Percentiles rank a stretch among this genome's conserved stretches.
phyloP scores from a whole-genome alignment of 192 early-diverging fungal species.

The Dimargaris cristalligena region DNA sequence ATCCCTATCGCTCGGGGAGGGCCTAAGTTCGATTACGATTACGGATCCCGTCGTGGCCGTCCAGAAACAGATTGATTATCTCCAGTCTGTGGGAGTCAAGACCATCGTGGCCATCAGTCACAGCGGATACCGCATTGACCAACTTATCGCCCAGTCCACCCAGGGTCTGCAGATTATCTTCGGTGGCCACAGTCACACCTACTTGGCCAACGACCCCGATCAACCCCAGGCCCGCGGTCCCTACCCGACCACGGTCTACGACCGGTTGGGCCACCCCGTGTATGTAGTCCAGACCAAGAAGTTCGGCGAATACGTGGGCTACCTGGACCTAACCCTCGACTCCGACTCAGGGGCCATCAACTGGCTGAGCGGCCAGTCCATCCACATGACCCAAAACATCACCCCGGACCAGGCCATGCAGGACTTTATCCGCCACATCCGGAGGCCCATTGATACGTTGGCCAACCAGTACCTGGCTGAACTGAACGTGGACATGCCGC shows the following conservation, averaged over 20 bases:
- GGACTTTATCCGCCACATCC: slow-evolving; percentile 23
- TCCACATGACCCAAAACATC: slow-evolving; percentile 34
- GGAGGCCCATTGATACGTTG: slow-evolving; percentile 25
- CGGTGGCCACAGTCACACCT: slow-evolving; percentile 64
- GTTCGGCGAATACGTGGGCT: slow-evolving; percentile 46
- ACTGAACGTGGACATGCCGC: slow-evolving; percentile 24
- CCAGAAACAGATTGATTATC: slow-evolving; percentile 41
- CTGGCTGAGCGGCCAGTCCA: slow-evolving; percentile 34
- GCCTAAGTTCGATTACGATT: slow-evolving; percentile 24
- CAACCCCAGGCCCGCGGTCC: slow-evolving; percentile 31
- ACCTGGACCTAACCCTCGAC: slow-evolving; percentile 41
- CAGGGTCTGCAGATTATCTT: slow-evolving; percentile 44
- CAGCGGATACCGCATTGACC: slow-evolving; percentile 52
- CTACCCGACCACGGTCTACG: slow-evolving; percentile 48
- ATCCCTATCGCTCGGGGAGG: slow-evolving; percentile 33
- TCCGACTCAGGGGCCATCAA: slow-evolving; percentile 35
- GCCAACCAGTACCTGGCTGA: slow-evolving; percentile 23
- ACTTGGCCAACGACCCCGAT: slow-evolving; percentile 31
- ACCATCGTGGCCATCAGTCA: slow-evolving; percentile 51
- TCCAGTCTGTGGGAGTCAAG: slow-evolving; percentile 38
- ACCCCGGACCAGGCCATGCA: slow-evolving; percentile 26
- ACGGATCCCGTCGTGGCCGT: slow-evolving; percentile 37
- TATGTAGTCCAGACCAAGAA: slow-evolving; percentile 51
- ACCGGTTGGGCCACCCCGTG: slow-evolving; percentile 42
- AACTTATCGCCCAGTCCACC: slow-evolving; percentile 33